phyloP scores from a whole-genome alignment of 306 rosid genomes.

The Adenanthera pavonina region DNA sequence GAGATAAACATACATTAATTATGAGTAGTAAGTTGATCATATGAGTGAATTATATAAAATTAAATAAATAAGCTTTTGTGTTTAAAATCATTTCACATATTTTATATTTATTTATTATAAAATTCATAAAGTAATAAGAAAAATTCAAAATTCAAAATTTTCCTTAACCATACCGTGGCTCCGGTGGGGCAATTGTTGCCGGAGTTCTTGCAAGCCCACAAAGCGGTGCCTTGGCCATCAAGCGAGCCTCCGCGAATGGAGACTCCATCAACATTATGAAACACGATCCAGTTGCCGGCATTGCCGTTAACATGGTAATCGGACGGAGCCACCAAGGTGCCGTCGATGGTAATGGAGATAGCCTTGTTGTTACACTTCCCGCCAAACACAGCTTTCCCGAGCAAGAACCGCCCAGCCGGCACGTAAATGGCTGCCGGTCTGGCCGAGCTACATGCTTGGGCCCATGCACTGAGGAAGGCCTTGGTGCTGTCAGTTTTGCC shows the following conservation, averaged over 20 bases:
- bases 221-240: conserved; percentile 54
- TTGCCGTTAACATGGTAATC: conserved; percentile 28
- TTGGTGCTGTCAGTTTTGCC: conserved; percentile 46
- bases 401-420: conserved; percentile 52
- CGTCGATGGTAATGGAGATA: conserved; percentile 50
- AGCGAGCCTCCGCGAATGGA: conserved; percentile 55
- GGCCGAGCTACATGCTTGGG: conserved; percentile 41
- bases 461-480: conserved; percentile 53
- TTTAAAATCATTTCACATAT: too few relatives aligned
- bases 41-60: too few relatives aligned
- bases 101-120: background rate
- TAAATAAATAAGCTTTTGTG: too few relatives aligned
- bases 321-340: conserved; percentile 57
- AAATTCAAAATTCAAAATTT: background rate
- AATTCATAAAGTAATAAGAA: background rate
- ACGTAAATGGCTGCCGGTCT: conserved; percentile 31
- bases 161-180: conserved; percentile 49
- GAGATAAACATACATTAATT: background rate
- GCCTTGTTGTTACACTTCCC: conserved; percentile 45
- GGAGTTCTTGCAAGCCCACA: conserved; percentile 61
- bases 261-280: conserved; percentile 47
- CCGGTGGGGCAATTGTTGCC: conserved; percentile 49
- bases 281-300: conserved; percentile 43
- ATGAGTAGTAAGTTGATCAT: too few relatives aligned
- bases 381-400: conserved; percentile 18